Percentiles rank a stretch among this genome's conserved stretches.
phyloP scores from a whole-genome alignment of 352 stramenopile genomes.

The Pythium vanterpoolii region DNA sequence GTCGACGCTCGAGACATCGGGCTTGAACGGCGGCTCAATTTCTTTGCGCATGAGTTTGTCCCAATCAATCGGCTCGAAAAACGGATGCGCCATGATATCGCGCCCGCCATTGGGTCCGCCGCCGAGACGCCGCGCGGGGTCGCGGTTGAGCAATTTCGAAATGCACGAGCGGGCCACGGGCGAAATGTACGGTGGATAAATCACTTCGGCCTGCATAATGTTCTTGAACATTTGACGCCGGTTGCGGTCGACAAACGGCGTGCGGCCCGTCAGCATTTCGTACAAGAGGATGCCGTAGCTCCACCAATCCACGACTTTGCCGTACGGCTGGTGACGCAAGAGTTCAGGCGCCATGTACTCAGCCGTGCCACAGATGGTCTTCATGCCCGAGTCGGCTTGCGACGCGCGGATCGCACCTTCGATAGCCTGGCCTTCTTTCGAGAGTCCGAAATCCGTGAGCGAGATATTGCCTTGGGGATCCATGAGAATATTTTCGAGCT shows the following conservation, averaged over 20 bases:
- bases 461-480: slow-evolving; percentile 85
- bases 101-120: slow-evolving; percentile 74
- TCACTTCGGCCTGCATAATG: slow-evolving; percentile 87
- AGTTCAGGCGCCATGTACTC: slow-evolving; percentile 89
- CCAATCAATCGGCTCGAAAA: slow-evolving; percentile 85
- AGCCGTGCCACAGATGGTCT: slow-evolving; percentile 86
- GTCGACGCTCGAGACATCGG: slow-evolving; percentile 71
- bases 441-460: slow-evolving; percentile 86
- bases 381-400: slow-evolving; percentile 81
- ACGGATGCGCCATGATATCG: slow-evolving; percentile 87
- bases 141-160: slow-evolving; percentile 91
- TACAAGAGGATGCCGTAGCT: slow-evolving; percentile 88
- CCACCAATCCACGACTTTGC: slow-evolving; percentile 90
- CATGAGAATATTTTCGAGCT: slow-evolving; percentile 90
- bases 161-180: slow-evolving; percentile 69
- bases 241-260: slow-evolving; percentile 86
- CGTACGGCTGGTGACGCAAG: slow-evolving; percentile 80
- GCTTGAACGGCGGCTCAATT: slow-evolving; percentile 77
- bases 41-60: slow-evolving; percentile 84
- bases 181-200: slow-evolving; percentile 87
- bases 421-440: slow-evolving; percentile 80
- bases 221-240: slow-evolving; percentile 90
- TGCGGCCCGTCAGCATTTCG: slow-evolving; percentile 86
- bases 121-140: slow-evolving; percentile 92
- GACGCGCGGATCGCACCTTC: slow-evolving; percentile 81